Base-by-base conservation (phyloP, 148 eudicot genomes). In the Fagopyrum tataricum region DNA sequence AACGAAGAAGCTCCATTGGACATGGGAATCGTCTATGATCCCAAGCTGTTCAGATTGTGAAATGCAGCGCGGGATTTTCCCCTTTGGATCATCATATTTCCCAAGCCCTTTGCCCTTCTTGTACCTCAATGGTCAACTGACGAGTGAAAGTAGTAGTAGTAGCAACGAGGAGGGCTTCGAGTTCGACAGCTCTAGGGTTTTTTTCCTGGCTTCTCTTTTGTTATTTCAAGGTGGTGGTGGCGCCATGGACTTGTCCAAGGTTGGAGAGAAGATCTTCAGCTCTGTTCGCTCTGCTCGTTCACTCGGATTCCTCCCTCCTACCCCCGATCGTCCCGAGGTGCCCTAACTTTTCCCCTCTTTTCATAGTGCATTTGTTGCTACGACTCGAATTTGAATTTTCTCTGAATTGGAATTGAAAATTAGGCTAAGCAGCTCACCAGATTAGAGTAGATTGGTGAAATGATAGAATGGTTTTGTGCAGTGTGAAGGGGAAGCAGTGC, bases 271-370 rank as follows among this genome's bases (percentile, higher is more conserved):
- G 80, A 82, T 95, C 43, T 83, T 95, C 68, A 88, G 89, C 67
- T 90, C 98, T 20, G 98, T 95, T 74, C 95, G 97, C 24, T 89
- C 98, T 42, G 97, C 96, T 49, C 81, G 93, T 18, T 86, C 97
- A 37, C 86, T 91, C 31, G 93, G 93, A 52, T 80, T 94, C 41
- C 91, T 94, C 37, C 96, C 97, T 61, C 73, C 91, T 17, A 42
- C 88, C 42, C 85, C 95, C 39, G 91, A 92, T 87, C 98, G 96
- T 10, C 98, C 97, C 24, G 96, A 95, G 96, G 98, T 95, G 74
- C 4, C 69, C 69, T 74, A 73, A 24, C 12, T 46, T 6, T 2
- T 7, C 12, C 66, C 46, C 39, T 44, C 49, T 47, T 9, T 58
- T 48, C 73, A 46, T 14, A 51, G n/a, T 46, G 42, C 55, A 21